Evolutionary conservation across 148 eudicot species (phyloP).

Genomic region (Rhododendron griersonianum): DNA sequence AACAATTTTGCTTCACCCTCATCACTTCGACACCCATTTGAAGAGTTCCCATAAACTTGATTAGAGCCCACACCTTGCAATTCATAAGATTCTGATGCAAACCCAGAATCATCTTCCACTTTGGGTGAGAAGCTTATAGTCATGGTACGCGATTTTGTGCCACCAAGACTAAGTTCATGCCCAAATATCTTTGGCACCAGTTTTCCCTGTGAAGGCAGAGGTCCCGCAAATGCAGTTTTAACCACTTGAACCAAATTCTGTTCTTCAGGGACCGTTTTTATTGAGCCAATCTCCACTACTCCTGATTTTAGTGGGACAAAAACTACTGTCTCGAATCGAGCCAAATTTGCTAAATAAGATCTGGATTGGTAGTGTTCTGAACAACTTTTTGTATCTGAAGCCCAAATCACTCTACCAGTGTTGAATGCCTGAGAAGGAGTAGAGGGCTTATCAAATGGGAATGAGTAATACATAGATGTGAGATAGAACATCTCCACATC

Average conservation of each 20-base stretch:
- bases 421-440: constrained; percentile 76
- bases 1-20: constrained; percentile 47
- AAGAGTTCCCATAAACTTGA: constrained; percentile 60
- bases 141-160: constrained; percentile 48
- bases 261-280: constrained; percentile 64
- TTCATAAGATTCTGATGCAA: constrained; percentile 47
- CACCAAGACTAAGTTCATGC: constrained; percentile 67
- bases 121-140: constrained; percentile 82
- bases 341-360: constrained; percentile 54
- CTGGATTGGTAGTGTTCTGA: constrained; percentile 73
- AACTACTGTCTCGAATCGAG: constrained; percentile 60
- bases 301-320: constrained; percentile 80
- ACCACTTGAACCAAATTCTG: constrained; percentile 49
- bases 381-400: constrained; percentile 51
- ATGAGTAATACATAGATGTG: constrained; percentile 78
- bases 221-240: constrained; percentile 48
- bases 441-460: constrained; percentile 62
- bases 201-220: constrained; percentile 43
- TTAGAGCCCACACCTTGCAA: constrained; percentile 29
- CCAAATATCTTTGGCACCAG: constrained; percentile 63
- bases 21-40: constrained; percentile 56
- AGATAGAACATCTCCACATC: constrained; percentile 82
- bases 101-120: constrained; percentile 60
- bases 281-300: constrained; percentile 80
- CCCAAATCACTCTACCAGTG: constrained; percentile 76